These are phyloP conservation scores for Geranium brycei DNA, from an alignment of 345 rosid genomes.

Conservation along the genomic window DNA sequence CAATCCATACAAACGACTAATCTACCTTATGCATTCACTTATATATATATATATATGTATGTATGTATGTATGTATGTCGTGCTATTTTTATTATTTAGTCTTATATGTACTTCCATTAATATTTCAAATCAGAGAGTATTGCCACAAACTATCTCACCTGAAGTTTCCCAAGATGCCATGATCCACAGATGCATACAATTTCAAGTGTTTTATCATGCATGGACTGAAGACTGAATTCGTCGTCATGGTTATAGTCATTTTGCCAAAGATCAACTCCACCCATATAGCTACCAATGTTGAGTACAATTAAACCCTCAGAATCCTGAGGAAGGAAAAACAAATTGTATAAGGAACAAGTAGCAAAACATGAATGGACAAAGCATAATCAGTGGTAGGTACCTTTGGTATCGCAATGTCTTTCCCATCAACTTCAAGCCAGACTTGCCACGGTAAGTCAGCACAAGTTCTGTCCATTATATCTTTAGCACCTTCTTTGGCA, in stretches of 20 bases:
- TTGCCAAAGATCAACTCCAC: constrained; percentile 88
- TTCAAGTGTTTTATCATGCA: constrained; percentile 70
- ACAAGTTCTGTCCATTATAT: constrained; percentile 81
- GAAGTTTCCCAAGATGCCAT: constrained; percentile 87
- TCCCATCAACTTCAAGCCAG: constrained; percentile 82
- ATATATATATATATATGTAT: no score
- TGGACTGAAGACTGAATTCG: constrained; percentile 48
- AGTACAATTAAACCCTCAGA: constrained; percentile 69
- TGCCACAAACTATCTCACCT: constrained; percentile 27
- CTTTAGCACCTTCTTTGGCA: constrained; percentile 83
- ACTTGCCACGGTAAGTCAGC: constrained; percentile 80
- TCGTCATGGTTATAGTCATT: constrained; percentile 64
- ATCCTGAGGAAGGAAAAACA: constrained; percentile 31
- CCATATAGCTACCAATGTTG: constrained; percentile 85
- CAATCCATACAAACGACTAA: no score
- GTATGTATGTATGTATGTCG: no score
- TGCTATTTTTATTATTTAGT: no score
- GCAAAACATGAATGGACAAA: constrained; percentile 1
- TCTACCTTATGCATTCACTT: no score
- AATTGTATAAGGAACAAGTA: constrained; percentile 4
- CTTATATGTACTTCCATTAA: no score
- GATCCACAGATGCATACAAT: constrained; percentile 72
- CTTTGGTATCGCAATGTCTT: constrained; percentile 61
- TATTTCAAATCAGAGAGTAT: neutral
- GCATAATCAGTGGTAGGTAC: constrained; percentile 16